A percentile compares a stretch with the other conserved stretches of the same genome.
These are phyloP conservation scores for Pharus latifolius DNA, from an alignment of 176 grass and related monocot species.

Conservation along the genomic window DNA sequence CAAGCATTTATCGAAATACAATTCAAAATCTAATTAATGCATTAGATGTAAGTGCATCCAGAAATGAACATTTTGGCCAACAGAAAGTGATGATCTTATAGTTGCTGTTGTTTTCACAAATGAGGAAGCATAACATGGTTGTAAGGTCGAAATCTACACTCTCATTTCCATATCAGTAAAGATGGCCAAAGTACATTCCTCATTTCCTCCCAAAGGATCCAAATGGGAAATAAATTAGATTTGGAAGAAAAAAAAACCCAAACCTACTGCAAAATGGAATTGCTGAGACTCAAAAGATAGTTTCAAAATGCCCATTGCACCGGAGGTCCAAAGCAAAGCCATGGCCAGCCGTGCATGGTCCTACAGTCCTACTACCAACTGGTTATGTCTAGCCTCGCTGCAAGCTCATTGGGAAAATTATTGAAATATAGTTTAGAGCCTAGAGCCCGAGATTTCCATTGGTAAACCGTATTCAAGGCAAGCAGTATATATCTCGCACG, in stretches of 20 bases:
- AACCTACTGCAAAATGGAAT: not conserved
- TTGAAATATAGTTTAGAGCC: too few relatives aligned
- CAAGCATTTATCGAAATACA: too few relatives aligned
- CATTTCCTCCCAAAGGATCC: not conserved
- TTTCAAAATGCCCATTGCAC: not conserved
- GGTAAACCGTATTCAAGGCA: not conserved
- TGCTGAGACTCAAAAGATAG: too few relatives aligned
- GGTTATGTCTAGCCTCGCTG: too few relatives aligned
- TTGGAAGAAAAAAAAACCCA: not conserved
- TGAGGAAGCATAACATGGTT: not conserved
- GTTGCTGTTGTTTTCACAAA: not conserved
- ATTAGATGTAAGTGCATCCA: too few relatives aligned
- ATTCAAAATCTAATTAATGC: too few relatives aligned
- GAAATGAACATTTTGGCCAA: not conserved
- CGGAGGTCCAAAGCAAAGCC: not conserved
- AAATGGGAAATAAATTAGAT: not conserved
- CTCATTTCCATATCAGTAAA: not conserved
- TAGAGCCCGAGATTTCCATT: not conserved
- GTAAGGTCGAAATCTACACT: not conserved
- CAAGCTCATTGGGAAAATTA: too few relatives aligned
- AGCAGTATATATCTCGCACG: not conserved
- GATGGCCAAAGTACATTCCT: not conserved
- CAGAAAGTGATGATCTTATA: not conserved
- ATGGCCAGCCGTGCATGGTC: too few relatives aligned
- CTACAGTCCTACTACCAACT: not conserved